Base-by-base conservation (phyloP, 257 asterid species). In the Plantago elongata region DNA sequence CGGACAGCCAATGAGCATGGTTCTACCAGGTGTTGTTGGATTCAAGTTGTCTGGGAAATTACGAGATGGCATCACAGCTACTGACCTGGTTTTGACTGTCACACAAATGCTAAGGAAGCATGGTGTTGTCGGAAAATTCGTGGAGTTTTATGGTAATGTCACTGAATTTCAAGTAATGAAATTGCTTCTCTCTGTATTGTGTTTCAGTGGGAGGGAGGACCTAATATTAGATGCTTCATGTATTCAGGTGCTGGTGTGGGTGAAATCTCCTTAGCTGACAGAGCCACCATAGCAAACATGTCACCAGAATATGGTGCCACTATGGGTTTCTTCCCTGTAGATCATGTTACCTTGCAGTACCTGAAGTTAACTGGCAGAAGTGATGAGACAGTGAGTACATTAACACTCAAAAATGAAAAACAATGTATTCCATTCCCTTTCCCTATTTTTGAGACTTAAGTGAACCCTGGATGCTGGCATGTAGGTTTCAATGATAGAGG, bases 241-340 rank as follows among this genome's bases (percentile, higher is more conserved):
- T 68, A 69, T 72, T 57, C 81, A 91, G 98, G 98, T 66, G 69
- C 45, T 37, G 98, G 96, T 57, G 86, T 88, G 67, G 92, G 90
- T 71, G 65, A 75, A 79, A 79, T 86, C 70, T 91, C 98, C 60
- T 79, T 91, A 79, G 96, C 98, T 73, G 98, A 91, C 83, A 84
- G 98, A 77, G 98, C 98, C 62, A 91, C 96, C 64, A 91, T 91
- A 62, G 96, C 98, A 57, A 91, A 91, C 78, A 91, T 91, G 98
- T 84, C 98, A 50, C 98, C 98, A 0, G 98, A 91, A 77, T 91
- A 91, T 81, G 96, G 96, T 61, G 96, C 98, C 65, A 91, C 98
- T 40, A 91, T 91, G 98, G 95, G 98, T n/a, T 91, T 91, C 83
- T 91, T 91, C 83, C 98, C 96, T 15, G 98, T 91, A 18, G 98